Evolutionary conservation across 148 eudicot species (phyloP).

Genomic region (Chenopodium berlandieri): DNA sequence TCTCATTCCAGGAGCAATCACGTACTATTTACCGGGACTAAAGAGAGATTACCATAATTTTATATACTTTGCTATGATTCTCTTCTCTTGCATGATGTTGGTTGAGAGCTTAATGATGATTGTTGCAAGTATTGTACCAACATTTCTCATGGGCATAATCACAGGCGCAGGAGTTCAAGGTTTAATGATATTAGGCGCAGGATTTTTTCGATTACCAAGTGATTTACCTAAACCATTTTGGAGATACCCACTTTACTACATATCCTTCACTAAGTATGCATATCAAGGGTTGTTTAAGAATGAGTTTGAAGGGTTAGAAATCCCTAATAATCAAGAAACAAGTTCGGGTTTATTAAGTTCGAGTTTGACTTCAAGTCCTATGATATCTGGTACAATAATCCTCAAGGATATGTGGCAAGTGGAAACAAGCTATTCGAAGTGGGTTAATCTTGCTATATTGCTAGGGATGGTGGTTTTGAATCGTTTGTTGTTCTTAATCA

Average conservation of each 20-base stretch:
- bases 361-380: no score
- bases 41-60: conserved; percentile 33
- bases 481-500: conserved; percentile 31
- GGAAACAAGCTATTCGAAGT: conserved; percentile 43
- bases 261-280: conserved; percentile 36
- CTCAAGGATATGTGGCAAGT: conserved; percentile 32
- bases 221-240: conserved; percentile 1
- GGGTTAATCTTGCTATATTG: conserved; percentile 46
- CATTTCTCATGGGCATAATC: conserved; percentile 51
- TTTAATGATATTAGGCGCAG: background rate
- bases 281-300: conserved; percentile 44
- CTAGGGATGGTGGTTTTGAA: conserved; percentile 39
- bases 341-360: background rate
- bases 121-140: conserved; percentile 50
- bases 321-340: background rate
- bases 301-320: conserved; percentile 41
- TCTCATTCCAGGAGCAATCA: conserved; percentile 43
- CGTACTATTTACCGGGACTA: conserved; percentile 48
- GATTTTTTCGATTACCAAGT: background rate
- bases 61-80: conserved; percentile 24
- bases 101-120: conserved; percentile 72
- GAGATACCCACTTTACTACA: conserved; percentile 37
- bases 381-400: conserved; percentile 21
- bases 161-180: conserved; percentile 49
- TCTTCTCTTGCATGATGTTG: conserved; percentile 38